phyloP scores from a whole-genome alignment of 768 basidiomycete genomes.

The Naganishia vaughanmartiniae region DNA sequence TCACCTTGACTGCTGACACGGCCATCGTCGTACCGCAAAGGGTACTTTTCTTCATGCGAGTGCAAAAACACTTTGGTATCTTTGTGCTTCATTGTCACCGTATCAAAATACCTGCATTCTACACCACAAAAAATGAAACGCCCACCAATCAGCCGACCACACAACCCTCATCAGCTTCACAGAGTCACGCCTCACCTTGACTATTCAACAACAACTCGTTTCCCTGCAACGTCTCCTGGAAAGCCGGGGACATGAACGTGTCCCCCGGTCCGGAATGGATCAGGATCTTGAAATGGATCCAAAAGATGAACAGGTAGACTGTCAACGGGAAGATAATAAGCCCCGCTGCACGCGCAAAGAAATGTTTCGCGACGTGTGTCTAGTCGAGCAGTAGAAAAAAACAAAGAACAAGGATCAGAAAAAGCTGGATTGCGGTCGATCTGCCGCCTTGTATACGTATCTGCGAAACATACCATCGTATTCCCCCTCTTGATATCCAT shows the following conservation, averaged over 20 bases:
- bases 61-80: constrained; percentile 91
- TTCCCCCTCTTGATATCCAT: constrained; percentile 77
- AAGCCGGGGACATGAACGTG: constrained; percentile 93
- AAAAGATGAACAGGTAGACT: constrained; percentile 93
- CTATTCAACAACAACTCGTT: constrained; percentile 90
- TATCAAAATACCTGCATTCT: constrained; percentile 95
- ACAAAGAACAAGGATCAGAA: too few relatives aligned
- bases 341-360: constrained; percentile 75
- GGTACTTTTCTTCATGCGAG: constrained; percentile 87
- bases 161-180: background rate
- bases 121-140: constrained; percentile 20
- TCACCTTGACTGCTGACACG: constrained; percentile 88
- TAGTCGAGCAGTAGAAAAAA: constrained; percentile 45
- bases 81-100: constrained; percentile 80
- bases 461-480: constrained; percentile 68
- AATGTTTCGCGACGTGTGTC: constrained; percentile 88
- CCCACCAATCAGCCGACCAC: background rate
- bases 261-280: constrained; percentile 88
- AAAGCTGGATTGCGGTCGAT: too few relatives aligned
- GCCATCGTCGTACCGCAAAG: constrained; percentile 89
- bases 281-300: constrained; percentile 85
- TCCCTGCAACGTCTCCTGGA: constrained; percentile 90
- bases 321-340: constrained; percentile 84
- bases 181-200: constrained; percentile 63
- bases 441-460: too few relatives aligned